Evolutionary conservation across 2,329 filamentous ascomycete genomes (phyloP), one percentile per base, ranked within the genome.

Genomic region (Fusarium staphyleae): DNA sequence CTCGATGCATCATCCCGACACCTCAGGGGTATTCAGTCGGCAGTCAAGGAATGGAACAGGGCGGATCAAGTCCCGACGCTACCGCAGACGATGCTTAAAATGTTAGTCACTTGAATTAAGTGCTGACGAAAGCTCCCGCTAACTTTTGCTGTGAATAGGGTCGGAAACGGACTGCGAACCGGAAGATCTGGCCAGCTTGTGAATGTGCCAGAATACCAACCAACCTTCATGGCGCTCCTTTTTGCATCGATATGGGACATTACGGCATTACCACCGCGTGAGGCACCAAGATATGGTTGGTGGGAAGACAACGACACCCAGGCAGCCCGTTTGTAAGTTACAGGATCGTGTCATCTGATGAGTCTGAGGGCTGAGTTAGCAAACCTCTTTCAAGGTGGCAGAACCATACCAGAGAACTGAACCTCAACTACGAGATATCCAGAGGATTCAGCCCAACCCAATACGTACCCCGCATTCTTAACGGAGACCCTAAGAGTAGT

Each of bases 181-280:
- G 74, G 73, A 37, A 72, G 73, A 50, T 71, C 69, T 60, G 72
- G 71, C 53, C 72, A 74, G 52, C 67, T 75, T 14, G 73, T 76
- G 35, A 75, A 76, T 54, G 69, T 74, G 22, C 69, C 70, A 19
- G 71, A 77, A 33, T 77, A 76, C 52, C 76, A 78, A 67, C 77
- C 76, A 22, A 74, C 76, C 39, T 73, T 78, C 43, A 75, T 78
- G 60, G 77, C 75, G 29, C 63, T 78, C n/a, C 66, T 78, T 4
- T 75, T 76, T 52, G 74, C 76, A 12, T 76, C 76, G 14, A 70
- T 78, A 32, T 76, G 75, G 68, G 76, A 77, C 32, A 69, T 74
- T 26, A 69, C 66, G 15, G 68, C 68, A 29, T 52, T 74, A 12
- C 71, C 71, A 9, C 71, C 71, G 5, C 64, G 69, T 34, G 68